Evolutionary conservation across 371 early-diverging fungal species (phyloP), one percentile per base, ranked within the genome.

Genomic region (Mucor piriformis): DNA sequence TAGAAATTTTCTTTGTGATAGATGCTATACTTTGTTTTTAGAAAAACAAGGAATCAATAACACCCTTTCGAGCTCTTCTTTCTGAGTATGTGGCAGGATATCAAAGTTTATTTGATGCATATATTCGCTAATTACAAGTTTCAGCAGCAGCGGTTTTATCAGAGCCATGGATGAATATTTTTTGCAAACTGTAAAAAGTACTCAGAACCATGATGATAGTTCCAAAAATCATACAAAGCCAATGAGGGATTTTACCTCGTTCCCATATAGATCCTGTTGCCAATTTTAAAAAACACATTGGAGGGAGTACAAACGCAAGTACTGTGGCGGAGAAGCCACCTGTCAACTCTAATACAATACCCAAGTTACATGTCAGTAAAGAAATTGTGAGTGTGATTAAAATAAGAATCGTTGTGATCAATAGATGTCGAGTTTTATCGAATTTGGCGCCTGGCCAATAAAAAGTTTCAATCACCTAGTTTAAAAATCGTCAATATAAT

Each of bases 271-370:
- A 70, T 0, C 85, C 88, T 15, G 83, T 82, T 0, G 87, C 64
- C 46, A 92, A 61, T 44, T 83, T 84, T 33, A 92, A 66, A 49
- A 84, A 89, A 50, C 88, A 88, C 0, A 86, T 72, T 0, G 91
- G 85, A 7, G 92, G 92, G 25, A 92, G 51, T 43, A 92, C 89
- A 69, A 88, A 92, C 5, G 92, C 91, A 57, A 92, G 63, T n/a
- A 86, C 88, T 6, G 91, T 89, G 0, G 92, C 91, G 1, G 91
- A 89, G 66, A 90, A 79, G 3, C 86, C 90, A 11, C 92, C 93
- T 0, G 91, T 91, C 46, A 92, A 60, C 65, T 92, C 93, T 24
- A 91, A 68, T 7, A 91, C 82, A 57, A 89, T 82, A 5, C 92
- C 92, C 32, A 92, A 72, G 51, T 92, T 80, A 54, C 88, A 88